Evolutionary conservation across 2,329 filamentous ascomycete genomes (phyloP).

Genomic region (Pseudopithomyces chartarum): DNA sequence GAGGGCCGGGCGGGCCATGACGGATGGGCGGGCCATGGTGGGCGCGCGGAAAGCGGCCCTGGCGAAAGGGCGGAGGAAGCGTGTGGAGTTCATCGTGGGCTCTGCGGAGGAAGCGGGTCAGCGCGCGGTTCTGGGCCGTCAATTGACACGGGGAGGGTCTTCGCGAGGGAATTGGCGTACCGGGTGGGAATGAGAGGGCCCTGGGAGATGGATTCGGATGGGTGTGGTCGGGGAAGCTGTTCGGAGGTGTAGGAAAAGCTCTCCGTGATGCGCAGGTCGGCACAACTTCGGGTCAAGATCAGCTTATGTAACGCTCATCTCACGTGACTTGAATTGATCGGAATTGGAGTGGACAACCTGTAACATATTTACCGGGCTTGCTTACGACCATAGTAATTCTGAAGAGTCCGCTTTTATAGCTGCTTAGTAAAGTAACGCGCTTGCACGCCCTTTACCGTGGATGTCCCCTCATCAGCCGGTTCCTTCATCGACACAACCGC

Average conservation of each 20-base stretch:
- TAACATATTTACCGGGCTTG: no score
- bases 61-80: conserved; percentile 48
- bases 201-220: conserved; percentile 42
- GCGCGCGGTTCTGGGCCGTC: conserved; percentile 29
- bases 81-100: conserved; percentile 48
- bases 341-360: no score
- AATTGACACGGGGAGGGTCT: conserved; percentile 31
- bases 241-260: conserved; percentile 37
- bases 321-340: no score
- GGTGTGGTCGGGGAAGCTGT: conserved; percentile 31
- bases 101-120: conserved; percentile 36
- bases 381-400: no score
- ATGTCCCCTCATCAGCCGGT: no score
- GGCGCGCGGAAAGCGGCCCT: conserved; percentile 48
- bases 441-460: no score
- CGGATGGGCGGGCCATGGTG: conserved; percentile 38
- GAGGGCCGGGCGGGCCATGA: conserved; percentile 43
- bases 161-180: conserved; percentile 34
- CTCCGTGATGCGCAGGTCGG: conserved; percentile 9
- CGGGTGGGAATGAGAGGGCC: conserved; percentile 30
- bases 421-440: no score
- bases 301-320: conserved; percentile 1
- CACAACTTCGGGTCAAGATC: neutral
- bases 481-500: no score
- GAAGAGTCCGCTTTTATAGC: no score